Evolutionary conservation across 805 yeast species (phyloP), one percentile per base, ranked within the genome.

Genomic region (Tanozyma kutaoensis): DNA sequence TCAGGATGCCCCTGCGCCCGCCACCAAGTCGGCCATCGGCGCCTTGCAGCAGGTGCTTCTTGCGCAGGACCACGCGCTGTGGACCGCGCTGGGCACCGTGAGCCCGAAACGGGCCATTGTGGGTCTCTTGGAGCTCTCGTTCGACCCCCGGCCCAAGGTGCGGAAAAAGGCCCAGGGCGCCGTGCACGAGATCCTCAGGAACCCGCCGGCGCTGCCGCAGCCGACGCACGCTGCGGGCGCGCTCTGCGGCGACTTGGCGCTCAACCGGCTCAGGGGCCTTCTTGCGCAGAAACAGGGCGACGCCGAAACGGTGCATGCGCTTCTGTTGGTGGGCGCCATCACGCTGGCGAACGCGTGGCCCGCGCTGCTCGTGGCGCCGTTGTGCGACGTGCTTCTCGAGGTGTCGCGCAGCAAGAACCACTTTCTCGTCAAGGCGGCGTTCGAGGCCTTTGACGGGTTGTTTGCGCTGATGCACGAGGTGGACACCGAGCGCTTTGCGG

Each of bases 91-190:
- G 52, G 51, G 67, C 51, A 35, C 60, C 61, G 66, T 72, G 22
- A 69, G 79, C n/a, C 94, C 95, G 27, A 71, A 68, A 45, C 70
- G 93, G 61, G 95, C 91, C 23, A 55, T 85, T 32, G 65, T 68
- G 22, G 94, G 88, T 24, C 52, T 86, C 32, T 53, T 86, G 32
- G 84, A 80, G 47, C 62, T 84, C 34, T 71, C 88, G 0, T 55
- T 81, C 23, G 96, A 91, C 51, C 77, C 79, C 24, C 71, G 97
- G 46, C 98, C 98, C 20, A 91, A 91, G 43, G 93, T 91, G 9
- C 72, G 98, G 50, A 82, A 79, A 67, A 76, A 96, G 59, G 94
- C 97, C 2, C 78, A 76, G 42, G 98, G 91, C 31, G 80, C 96
- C 2, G 65, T 91, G n/a, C 55, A 64, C 26, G 65, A 60, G 3